phyloP scores from a whole-genome alignment of 352 stramenopile genomes.

The Globisporangium mamillatum region DNA sequence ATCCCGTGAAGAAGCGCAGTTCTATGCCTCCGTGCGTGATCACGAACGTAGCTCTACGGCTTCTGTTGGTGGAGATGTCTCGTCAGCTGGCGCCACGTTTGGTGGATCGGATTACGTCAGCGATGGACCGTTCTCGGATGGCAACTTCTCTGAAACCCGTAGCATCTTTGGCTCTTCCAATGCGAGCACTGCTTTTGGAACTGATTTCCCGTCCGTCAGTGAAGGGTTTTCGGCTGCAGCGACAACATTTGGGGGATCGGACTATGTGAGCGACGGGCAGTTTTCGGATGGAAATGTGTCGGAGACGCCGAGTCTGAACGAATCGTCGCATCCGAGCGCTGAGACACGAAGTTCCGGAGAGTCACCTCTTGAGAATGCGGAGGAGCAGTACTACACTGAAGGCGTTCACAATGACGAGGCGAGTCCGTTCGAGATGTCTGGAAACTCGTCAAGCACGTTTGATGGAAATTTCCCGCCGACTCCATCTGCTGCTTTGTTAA shows the following conservation, averaged over 20 bases:
- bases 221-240: constrained; percentile 64
- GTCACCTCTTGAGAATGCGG: constrained; percentile 27
- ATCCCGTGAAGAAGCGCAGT: constrained; percentile 18
- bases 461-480: constrained; percentile 13
- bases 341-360: constrained; percentile 35
- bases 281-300: constrained; percentile 65
- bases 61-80: constrained; percentile 57
- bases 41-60: constrained; percentile 43
- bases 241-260: constrained; percentile 55
- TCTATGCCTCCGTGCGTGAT: constrained; percentile 18
- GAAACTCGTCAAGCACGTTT: constrained; percentile 30
- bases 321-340: constrained; percentile 35
- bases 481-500: constrained; percentile 22
- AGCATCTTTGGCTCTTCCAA: constrained; percentile 75
- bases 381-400: constrained; percentile 31
- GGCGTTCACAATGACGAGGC: constrained; percentile 19
- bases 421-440: constrained; percentile 26
- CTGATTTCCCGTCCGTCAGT: constrained; percentile 71
- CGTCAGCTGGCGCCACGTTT: constrained; percentile 75
- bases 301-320: constrained; percentile 52
- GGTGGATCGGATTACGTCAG: constrained; percentile 68
- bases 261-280: constrained; percentile 50
- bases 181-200: constrained; percentile 72
- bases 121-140: constrained; percentile 64
- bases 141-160: constrained; percentile 62